Base-by-base conservation (phyloP, 139 green algal species). In the Spirogloea muscicola region DNA sequence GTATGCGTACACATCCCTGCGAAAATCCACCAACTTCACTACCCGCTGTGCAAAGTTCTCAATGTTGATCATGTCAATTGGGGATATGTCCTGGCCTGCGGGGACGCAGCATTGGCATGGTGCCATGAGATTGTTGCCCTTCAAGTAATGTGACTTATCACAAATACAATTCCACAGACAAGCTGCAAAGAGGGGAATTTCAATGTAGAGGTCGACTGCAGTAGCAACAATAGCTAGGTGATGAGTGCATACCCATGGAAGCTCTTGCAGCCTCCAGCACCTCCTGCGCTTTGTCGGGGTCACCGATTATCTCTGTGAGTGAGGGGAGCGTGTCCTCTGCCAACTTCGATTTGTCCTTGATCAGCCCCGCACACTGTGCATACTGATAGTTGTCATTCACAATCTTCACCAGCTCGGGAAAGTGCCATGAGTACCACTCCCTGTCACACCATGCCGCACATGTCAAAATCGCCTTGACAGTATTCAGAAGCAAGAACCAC, bases 351-450 rank as follows among this genome's bases (percentile, higher is more conserved):
- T 96, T 97, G 80, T 97, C 91, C 85, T 95, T 95, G 46, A 97
- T 81, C 3, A 91, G 60, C 49, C 96, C 85, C 18, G 87, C 79
- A 25, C 91, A 65, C 27, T 87, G 83, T n/a, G 90, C 86, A 79
- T 98, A 99, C 80, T 90, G 86, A 85, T 96, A 96, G 88, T 98
- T 98, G 88, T 99, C 94, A 40, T 81, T 87, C 3, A 97, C 87
- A 49, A 98, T 88, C 76, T 93, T 94, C 37, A 95, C 89, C 46
- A 99, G 89, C 89, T 99, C 94, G 5, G 94, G 94, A 79, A 99
- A 99, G 85, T 98, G 94, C 94, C 94, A 99, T 2, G 82, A 89
- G 87, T 98, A 99, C 94, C 94, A 98, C 83, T 98, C 94, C 33
- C 93, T 81, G 71, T n/a, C n/a, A n/a, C n/a, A n/a, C n/a, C n/a